Evolutionary conservation across 2,329 filamentous ascomycete species (phyloP).

Genomic region (Fusarium brevicatenulatum): DNA sequence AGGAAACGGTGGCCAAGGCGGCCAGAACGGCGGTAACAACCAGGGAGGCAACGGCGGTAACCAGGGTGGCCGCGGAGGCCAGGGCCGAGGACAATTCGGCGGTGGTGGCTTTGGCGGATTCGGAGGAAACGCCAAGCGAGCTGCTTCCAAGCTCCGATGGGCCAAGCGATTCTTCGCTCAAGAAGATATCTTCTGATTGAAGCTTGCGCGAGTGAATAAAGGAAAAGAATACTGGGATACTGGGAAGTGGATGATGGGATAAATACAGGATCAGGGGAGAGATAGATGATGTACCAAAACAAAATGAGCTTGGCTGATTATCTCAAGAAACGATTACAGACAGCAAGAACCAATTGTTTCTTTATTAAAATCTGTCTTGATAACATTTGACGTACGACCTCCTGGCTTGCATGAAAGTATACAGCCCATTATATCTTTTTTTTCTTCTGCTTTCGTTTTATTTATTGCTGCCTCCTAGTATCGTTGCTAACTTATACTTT

Average conservation of each 20-base stretch:
- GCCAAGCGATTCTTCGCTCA: slow-evolving; percentile 16
- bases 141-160: slow-evolving; percentile 19
- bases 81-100: neutral
- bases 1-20: neutral
- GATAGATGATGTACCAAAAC: slow-evolving; percentile 9
- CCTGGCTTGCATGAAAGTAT: no score
- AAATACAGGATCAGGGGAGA: neutral
- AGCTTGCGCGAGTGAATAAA: neutral
- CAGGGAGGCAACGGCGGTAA: neutral
- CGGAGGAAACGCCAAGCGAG: slow-evolving; percentile 26
- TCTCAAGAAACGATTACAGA: neutral
- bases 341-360: neutral
- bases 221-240: neutral
- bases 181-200: neutral
- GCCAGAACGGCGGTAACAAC: neutral
- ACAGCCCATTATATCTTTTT: neutral
- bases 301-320: neutral
- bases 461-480: neutral
- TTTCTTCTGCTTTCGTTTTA: no score
- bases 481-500: neutral
- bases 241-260: neutral
- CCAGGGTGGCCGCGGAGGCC: neutral
- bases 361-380: neutral
- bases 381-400: neutral
- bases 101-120: slow-evolving; percentile 5